Conservation (phyloP, 805 yeast genomes). For the Ogataea trehaloabstinens region DNA sequence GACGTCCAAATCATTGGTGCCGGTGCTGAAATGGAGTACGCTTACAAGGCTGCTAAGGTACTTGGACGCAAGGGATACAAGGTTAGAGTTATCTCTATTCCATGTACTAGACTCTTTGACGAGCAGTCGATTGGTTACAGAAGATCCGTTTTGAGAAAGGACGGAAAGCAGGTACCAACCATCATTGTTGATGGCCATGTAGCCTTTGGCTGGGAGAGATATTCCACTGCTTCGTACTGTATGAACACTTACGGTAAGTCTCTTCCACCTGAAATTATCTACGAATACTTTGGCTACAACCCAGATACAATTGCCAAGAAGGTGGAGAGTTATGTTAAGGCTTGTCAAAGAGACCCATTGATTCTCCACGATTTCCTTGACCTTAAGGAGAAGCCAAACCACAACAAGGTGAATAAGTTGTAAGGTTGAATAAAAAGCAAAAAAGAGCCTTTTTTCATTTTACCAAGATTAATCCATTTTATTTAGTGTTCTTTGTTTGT, state of each 20-base stretch:
- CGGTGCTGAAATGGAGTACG: constrained; percentile 89
- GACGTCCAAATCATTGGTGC: constrained; percentile 75
- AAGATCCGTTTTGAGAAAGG: constrained; percentile 81
- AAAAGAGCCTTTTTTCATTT: no score
- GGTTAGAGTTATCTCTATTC: constrained; percentile 84
- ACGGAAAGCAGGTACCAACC: constrained; percentile 73
- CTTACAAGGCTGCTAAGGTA: constrained; percentile 77
- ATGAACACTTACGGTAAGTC: constrained; percentile 95
- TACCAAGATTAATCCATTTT: constrained; percentile 1
- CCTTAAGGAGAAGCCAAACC: constrained; percentile 28
- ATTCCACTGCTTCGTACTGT: constrained; percentile 96
- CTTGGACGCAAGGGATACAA: constrained; percentile 63
- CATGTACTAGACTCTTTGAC: constrained; percentile 89
- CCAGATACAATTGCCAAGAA: constrained; percentile 78
- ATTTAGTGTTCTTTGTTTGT: constrained; percentile 14
- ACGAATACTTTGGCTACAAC: constrained; percentile 84
- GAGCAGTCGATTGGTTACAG: constrained; percentile 77
- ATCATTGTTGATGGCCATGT: constrained; percentile 91
- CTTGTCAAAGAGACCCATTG: constrained; percentile 22
- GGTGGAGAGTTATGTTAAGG: constrained; percentile 28
- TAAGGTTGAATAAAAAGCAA: constrained; percentile 2
- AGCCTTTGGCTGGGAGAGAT: constrained; percentile 89
- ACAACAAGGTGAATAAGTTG: constrained; percentile 20
- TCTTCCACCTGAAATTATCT: constrained; percentile 82
- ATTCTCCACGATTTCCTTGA: constrained; percentile 33